Conservation (phyloP, 2,329 filamentous ascomycete genomes). For the Aspergillus pseudotamarii region DNA sequence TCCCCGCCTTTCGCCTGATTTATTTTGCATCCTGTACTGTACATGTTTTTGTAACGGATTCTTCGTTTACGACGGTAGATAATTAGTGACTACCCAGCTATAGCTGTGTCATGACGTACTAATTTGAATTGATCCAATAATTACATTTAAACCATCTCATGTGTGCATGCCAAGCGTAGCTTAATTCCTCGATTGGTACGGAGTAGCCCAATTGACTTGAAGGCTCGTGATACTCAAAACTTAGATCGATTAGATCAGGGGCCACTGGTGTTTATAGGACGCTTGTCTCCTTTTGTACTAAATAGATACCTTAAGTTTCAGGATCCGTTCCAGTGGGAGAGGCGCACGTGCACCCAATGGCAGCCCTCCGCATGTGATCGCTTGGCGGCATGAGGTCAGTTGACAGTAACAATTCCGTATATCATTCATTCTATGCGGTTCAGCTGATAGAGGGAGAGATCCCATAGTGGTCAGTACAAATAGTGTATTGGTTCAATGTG, state of each 20-base stretch:
- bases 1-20: constrained; percentile 8
- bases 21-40: constrained; percentile 18
- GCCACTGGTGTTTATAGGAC: not conserved
- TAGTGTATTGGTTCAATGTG: not conserved
- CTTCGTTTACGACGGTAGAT: constrained; percentile 12
- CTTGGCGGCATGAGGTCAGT: constrained; percentile 1
- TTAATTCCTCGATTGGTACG: not conserved
- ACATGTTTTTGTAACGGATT: constrained; percentile 12
- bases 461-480: not conserved
- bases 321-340: not conserved
- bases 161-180: not conserved
- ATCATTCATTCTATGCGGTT: not conserved
- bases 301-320: not conserved
- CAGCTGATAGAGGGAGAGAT: not conserved
- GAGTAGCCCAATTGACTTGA: not conserved
- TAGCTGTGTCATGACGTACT: constrained; percentile 5
- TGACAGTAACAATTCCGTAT: not conserved
- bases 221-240: not conserved
- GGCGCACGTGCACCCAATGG: not conserved
- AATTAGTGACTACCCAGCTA: constrained; percentile 8
- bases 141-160: not conserved
- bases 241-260: not conserved
- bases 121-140: constrained; percentile 4
- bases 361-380: constrained; percentile 3
- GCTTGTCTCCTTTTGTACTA: not conserved